Conservation (phyloP, 768 basidiomycete genomes). For the Auriscalpium microsporum region DNA sequence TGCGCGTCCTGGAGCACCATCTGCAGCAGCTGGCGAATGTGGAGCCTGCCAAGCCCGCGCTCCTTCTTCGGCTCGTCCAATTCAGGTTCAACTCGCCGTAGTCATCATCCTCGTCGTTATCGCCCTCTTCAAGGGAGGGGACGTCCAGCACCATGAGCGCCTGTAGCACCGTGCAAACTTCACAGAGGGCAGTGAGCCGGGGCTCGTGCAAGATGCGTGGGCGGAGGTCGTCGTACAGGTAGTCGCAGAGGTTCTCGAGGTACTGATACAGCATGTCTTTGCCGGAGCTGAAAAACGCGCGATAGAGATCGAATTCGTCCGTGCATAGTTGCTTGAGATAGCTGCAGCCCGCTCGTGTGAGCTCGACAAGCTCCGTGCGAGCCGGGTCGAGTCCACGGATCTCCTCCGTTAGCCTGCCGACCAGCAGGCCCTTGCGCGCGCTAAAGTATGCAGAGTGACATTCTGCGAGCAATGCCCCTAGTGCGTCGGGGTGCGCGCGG, state of each 20-base stretch:
- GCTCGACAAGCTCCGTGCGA: constrained; percentile 76
- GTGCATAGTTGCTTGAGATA: constrained; percentile 88
- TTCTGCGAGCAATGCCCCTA: constrained; percentile 71
- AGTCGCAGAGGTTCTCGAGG: constrained; percentile 86
- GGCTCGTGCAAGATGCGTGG: constrained; percentile 94
- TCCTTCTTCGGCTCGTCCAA: constrained; percentile 21
- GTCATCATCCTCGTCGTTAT: constrained; percentile 23
- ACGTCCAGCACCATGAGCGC: constrained; percentile 93
- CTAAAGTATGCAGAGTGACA: constrained; percentile 82
- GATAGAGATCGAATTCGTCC: constrained; percentile 82
- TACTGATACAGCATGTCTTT: constrained; percentile 41
- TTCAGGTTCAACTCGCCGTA: constrained; percentile 18
- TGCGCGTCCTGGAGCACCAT: constrained; percentile 96
- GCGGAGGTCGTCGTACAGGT: constrained; percentile 91
- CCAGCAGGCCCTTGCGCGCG: constrained; percentile 62
- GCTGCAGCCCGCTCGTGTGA: constrained; percentile 90
- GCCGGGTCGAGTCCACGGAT: constrained; percentile 75
- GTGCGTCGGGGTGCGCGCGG: constrained; percentile 70
- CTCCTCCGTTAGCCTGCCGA: constrained; percentile 69
- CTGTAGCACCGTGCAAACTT: constrained; percentile 93
- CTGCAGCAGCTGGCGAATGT: constrained; percentile 73
- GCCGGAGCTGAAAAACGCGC: constrained; percentile 76
- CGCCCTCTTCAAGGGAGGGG: constrained; percentile 30
- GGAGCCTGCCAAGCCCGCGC: constrained; percentile 47
- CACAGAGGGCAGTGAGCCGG: constrained; percentile 78